These are phyloP conservation scores for Phytophthora tentaculata DNA, from an alignment of 352 stramenopile species.

Conservation along the genomic window DNA sequence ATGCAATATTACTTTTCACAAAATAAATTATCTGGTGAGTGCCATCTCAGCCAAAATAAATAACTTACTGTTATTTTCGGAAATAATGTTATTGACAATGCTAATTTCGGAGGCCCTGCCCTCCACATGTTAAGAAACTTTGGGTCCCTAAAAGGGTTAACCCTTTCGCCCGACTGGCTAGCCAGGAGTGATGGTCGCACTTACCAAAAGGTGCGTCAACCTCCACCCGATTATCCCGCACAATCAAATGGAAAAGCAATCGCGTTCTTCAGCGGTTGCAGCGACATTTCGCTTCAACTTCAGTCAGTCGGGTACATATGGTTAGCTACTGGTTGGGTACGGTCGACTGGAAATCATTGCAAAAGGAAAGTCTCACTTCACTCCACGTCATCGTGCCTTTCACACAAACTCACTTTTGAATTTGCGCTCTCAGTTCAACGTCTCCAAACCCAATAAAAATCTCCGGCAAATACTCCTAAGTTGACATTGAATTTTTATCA, in stretches of 20 bases:
- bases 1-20: too few relatives aligned
- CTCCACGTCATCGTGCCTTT: not conserved
- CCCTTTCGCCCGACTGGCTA: too few relatives aligned
- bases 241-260: constrained; percentile 9
- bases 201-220: constrained; percentile 4
- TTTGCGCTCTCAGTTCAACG: not conserved
- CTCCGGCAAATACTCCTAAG: too few relatives aligned
- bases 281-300: not conserved
- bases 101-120: too few relatives aligned
- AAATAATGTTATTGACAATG: too few relatives aligned
- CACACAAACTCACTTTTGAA: not conserved
- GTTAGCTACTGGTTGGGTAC: not conserved
- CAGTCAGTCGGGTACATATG: constrained; percentile 1
- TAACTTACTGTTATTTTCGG: too few relatives aligned
- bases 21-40: too few relatives aligned
- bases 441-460: too few relatives aligned
- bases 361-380: constrained; percentile 3
- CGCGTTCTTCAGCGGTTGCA: constrained; percentile 3
- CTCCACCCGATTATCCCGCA: not conserved
- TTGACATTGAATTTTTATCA: too few relatives aligned
- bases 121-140: too few relatives aligned
- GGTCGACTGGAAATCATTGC: not conserved
- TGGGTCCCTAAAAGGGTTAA: too few relatives aligned
- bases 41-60: too few relatives aligned
- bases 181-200: constrained; percentile 8